Evolutionary conservation across 139 green algal species (phyloP).

Genomic region (Picochlorum sp.): DNA sequence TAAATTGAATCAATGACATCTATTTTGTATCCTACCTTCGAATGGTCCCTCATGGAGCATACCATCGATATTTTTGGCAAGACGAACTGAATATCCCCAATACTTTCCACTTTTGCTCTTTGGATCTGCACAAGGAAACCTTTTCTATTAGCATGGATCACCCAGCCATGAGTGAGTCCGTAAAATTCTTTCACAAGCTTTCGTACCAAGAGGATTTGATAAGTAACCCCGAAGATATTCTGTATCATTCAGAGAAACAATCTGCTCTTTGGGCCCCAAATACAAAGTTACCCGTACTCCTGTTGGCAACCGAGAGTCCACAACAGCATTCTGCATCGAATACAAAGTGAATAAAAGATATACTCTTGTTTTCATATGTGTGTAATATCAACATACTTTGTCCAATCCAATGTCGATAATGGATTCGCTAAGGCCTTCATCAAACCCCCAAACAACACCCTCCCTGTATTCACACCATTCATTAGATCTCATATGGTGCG

Average conservation of each 20-base stretch:
- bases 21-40: constrained; percentile 3
- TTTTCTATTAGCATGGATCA: background rate
- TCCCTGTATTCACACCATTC: constrained; percentile 83
- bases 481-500: constrained; percentile 70
- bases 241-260: constrained; percentile 28
- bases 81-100: constrained; percentile 80
- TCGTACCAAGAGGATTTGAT: constrained; percentile 6
- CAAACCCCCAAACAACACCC: constrained; percentile 54
- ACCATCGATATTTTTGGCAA: constrained; percentile 50
- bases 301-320: constrained; percentile 26
- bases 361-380: constrained; percentile 15
- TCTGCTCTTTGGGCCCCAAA: constrained; percentile 39
- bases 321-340: constrained; percentile 10
- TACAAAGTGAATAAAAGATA: constrained; percentile 7
- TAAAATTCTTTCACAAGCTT: background rate
- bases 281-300: constrained; percentile 47
- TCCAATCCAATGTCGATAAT: constrained; percentile 74
- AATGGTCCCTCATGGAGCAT: constrained; percentile 50
- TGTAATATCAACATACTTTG: constrained; percentile 12
- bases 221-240: constrained; percentile 48
- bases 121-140: constrained; percentile 23
- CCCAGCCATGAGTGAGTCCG: background rate
- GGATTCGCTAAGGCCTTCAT: constrained; percentile 24
- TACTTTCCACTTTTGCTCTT: constrained; percentile 52
- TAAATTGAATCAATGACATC: background rate